Base-by-base conservation (phyloP, 2,329 filamentous ascomycete species). In the Sarocladiaceae sp. region DNA sequence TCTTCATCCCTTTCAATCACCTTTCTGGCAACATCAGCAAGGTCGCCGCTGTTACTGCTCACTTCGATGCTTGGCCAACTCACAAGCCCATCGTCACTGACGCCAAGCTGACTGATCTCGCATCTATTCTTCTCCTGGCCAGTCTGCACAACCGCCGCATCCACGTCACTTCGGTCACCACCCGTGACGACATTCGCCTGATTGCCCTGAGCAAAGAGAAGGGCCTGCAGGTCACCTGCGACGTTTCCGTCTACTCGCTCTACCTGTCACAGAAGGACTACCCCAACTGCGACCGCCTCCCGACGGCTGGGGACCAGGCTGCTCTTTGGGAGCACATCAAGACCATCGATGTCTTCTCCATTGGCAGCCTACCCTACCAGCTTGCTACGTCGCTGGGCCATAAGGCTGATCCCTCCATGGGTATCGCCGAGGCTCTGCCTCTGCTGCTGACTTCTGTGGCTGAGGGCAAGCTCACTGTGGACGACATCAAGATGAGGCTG, bases 1-100 rank as follows among this genome's bases (percentile, higher is more conserved):
- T 90, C 33, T 90, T 88, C 67, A 85, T 90, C 50, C 85, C 85
- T 12, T 90, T 90, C 72, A 88, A 90, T 64, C 78, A 87, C 61
- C 69, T 89, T 20, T 85, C 83, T 48, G 85, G 84, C 54, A 90
- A 89, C 62, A 88, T 90, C 62, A 88, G 80, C 74, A 88, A 88
- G 69, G 85, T 89, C 35, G 83, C 85, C 16, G 80, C 85, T 9
- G 83, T 89, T 49, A 87, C 83, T 44, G 78, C 82, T 48, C 85
- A 90, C 68, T 90, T 90, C 56, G 82, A 82, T 48, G 74, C 80
- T 19, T 90, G 85, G 85, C 85, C 85, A 27, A 69, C 72, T 3
- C 82, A 80, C 69, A 90, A 90, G 69, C 84, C 85, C 41, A 86
- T 90, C 55, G 72, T 90, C 55, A 90, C 86, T 0, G 85, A 90